These are phyloP conservation scores for Spathaspora sp. DNA, from an alignment of 1,139 yeast species.

Conservation along the genomic window DNA sequence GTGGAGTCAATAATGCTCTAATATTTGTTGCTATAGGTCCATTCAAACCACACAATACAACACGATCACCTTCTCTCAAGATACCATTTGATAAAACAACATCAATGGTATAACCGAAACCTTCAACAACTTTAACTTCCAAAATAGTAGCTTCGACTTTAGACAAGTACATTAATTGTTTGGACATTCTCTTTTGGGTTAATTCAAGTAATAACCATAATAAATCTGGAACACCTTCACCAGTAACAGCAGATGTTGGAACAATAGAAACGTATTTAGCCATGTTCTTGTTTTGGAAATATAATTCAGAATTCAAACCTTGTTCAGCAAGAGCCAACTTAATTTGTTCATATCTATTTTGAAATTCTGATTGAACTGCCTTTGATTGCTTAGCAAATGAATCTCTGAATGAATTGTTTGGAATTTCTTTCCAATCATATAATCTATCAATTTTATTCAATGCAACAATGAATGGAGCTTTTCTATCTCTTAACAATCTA, in stretches of 20 bases:
- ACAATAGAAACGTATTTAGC: slow-evolving; percentile 92
- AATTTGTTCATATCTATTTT: slow-evolving; percentile 80
- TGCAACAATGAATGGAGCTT: slow-evolving; percentile 97
- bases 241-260: slow-evolving; percentile 98
- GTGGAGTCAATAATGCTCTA: slow-evolving; percentile 95
- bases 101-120: slow-evolving; percentile 98
- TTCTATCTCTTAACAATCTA: slow-evolving; percentile 87
- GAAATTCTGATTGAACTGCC: slow-evolving; percentile 89
- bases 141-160: slow-evolving; percentile 93
- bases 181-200: slow-evolving; percentile 98
- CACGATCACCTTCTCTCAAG: slow-evolving; percentile 89
- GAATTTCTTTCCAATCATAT: slow-evolving; percentile 87
- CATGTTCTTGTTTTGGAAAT: slow-evolving; percentile 91
- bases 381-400: slow-evolving; percentile 78
- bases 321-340: slow-evolving; percentile 94
- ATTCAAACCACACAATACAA: slow-evolving; percentile 95
- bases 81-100: slow-evolving; percentile 95
- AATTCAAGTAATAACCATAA: slow-evolving; percentile 92
- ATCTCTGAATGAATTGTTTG: slow-evolving; percentile 95
- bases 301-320: slow-evolving; percentile 95
- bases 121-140: slow-evolving; percentile 98
- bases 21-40: slow-evolving; percentile 99
- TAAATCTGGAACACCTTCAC: slow-evolving; percentile 99
- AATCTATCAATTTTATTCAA: slow-evolving; percentile 96
- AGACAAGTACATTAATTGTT: slow-evolving; percentile 94